Conservation (phyloP, 129 eudicot genomes). For the Artemisia annua region DNA sequence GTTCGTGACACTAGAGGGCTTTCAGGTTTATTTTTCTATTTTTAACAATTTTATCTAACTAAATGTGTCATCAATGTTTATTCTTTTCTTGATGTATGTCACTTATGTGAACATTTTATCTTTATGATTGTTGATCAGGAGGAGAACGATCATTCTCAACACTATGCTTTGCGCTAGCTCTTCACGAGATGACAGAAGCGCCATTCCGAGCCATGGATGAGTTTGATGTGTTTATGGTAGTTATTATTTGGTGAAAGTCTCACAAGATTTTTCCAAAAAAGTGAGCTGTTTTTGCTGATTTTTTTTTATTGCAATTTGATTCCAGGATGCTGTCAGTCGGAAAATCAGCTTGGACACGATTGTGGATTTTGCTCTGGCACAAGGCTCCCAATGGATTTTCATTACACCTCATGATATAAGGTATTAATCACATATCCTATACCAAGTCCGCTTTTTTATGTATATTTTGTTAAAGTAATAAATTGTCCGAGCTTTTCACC, state of each 20-base stretch:
- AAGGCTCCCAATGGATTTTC: slow-evolving; percentile 95
- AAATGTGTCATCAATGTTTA: neutral
- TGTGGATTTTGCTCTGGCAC: slow-evolving; percentile 83
- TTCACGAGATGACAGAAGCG: slow-evolving; percentile 97
- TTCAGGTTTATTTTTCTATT: slow-evolving; percentile 53
- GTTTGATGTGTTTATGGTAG: slow-evolving; percentile 98
- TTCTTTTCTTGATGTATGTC: neutral
- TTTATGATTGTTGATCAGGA: slow-evolving; percentile 46
- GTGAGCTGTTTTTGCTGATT: neutral
- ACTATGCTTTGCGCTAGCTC: slow-evolving; percentile 90
- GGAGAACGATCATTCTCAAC: slow-evolving; percentile 97
- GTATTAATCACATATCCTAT: slow-evolving; percentile 31
- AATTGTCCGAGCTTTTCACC: neutral
- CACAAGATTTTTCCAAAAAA: neutral
- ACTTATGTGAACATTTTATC: slow-evolving; percentile 3
- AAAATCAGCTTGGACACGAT: slow-evolving; percentile 89
- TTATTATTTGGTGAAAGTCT: neutral
- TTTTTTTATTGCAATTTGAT: neutral
- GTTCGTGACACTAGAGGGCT: slow-evolving; percentile 92
- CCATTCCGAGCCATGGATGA: slow-evolving; percentile 99
- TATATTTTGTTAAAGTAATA: neutral
- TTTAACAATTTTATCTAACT: neutral
- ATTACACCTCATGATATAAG: slow-evolving; percentile 98
- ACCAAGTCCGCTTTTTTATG: neutral
- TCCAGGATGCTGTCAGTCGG: slow-evolving; percentile 98